Evolutionary conservation across 768 basidiomycete species (phyloP), one percentile per base, ranked within the genome.

Genomic region (Ramaria sp.): DNA sequence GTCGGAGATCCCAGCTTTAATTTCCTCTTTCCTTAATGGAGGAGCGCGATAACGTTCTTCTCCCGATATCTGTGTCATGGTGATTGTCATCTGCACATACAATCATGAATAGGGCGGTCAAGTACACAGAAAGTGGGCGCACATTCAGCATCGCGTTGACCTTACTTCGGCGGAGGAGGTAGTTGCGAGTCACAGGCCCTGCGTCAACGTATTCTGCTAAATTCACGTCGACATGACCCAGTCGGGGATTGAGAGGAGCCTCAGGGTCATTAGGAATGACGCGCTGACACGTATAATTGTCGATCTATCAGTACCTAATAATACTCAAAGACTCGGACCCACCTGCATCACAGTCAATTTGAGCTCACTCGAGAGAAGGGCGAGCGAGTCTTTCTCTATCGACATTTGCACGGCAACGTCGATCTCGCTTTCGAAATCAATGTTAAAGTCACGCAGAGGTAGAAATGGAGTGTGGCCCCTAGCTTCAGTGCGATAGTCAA

Each of bases 141-240:
- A 86, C 84, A 74, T 85, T 85, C 49, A 91, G 72, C 6, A 82
- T 85, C 0, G 88, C 86, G 61, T 91, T 91, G 39, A 82, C 87
- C 69, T 86, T 88, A 62, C 84, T 87, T 62, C 86, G 78, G 49
- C 79, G 73, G 5, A 89, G 69, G 7, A 88, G 73, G 67, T 88
- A 86, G 6, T 80, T 73, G 17, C 88, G 74, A 10, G 80, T 80
- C 24, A 88, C 75, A 10, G 67, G 62, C 37, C 82, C 78, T 1
- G 70, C 78, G 48, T 77, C 74, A 13, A 81, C 83, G 62, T 88
- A 91, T 64, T 89, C 83, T 0, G 88, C 82, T 1, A 91, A 74
- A 64, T 91, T 84, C 57, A 91, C 74, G 61, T 79, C 75, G 7
- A 89, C 74, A 6, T 74, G 74, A 2, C 88, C 88, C 1, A 88